A percentile compares a stretch with the other conserved stretches of the same genome.
Evolutionary conservation across 306 rosid species (phyloP).

Genomic region (Cucurbita argyrosperma): DNA sequence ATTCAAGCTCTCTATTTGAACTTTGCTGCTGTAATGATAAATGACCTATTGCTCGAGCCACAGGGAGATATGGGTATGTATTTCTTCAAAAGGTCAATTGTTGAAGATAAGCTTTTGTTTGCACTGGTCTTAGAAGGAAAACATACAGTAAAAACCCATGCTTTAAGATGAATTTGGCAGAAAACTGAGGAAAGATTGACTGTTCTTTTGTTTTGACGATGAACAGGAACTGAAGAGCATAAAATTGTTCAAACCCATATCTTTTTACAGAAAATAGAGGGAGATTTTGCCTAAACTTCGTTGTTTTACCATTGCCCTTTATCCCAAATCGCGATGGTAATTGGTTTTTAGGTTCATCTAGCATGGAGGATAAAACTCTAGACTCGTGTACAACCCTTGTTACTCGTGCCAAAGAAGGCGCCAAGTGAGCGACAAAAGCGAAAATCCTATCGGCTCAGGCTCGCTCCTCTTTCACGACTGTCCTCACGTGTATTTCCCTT

Average conservation of each 20-base stretch:
- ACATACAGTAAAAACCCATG: neutral
- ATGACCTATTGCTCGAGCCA: neutral
- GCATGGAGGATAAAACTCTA: neutral
- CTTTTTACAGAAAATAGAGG: neutral
- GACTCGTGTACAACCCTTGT: neutral
- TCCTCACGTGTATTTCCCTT: neutral
- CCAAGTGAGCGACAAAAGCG: constrained; percentile 5
- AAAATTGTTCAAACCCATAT: neutral
- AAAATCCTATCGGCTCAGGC: neutral
- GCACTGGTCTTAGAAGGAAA: neutral
- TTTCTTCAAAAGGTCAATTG: neutral
- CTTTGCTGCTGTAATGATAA: neutral
- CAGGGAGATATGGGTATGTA: neutral
- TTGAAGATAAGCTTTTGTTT: neutral
- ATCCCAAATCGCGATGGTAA: neutral
- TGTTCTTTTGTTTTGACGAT: neutral
- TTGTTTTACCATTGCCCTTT: neutral
- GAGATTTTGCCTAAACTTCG: neutral
- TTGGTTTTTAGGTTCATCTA: neutral
- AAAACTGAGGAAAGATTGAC: neutral
- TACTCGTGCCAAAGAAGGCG: constrained; percentile 14
- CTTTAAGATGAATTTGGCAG: neutral
- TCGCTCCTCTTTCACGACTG: neutral
- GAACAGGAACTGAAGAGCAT: neutral
- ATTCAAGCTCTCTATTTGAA: neutral